phyloP scores from a whole-genome alignment of 2,329 filamentous ascomycete species.

The Gyromitra esculenta region DNA sequence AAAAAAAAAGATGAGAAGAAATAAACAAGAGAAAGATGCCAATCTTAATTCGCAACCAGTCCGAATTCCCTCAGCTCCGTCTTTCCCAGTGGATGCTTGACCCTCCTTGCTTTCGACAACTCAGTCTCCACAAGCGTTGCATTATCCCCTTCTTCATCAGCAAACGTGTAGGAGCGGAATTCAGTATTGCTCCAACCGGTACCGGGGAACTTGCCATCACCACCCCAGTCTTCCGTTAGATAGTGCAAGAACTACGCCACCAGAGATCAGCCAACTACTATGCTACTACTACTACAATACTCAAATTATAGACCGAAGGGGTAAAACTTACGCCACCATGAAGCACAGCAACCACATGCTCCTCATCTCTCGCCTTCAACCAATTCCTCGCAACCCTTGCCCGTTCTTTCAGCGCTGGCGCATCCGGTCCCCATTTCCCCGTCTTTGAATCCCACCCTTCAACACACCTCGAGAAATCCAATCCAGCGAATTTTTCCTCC shows the following conservation, averaged over 20 bases:
- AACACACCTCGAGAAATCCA: slow-evolving; percentile 56
- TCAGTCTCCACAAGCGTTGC: slow-evolving; percentile 53
- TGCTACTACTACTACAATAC: not conserved
- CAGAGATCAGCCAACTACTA: slow-evolving; percentile 3
- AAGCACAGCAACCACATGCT: slow-evolving; percentile 58
- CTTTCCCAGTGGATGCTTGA: slow-evolving; percentile 40
- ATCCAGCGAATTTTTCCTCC: slow-evolving; percentile 57
- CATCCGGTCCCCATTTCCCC: slow-evolving; percentile 57
- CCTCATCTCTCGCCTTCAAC: slow-evolving; percentile 57
- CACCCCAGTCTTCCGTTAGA: slow-evolving; percentile 56
- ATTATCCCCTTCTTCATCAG: slow-evolving; percentile 37
- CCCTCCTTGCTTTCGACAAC: slow-evolving; percentile 49
- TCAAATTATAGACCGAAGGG: no score
- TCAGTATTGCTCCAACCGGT: slow-evolving; percentile 57
- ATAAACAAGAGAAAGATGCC: not conserved
- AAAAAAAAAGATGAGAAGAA: not conserved
- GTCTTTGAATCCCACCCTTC: slow-evolving; percentile 58
- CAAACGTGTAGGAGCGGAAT: slow-evolving; percentile 55
- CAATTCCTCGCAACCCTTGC: slow-evolving; percentile 57
- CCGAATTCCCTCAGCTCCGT: slow-evolving; percentile 49
- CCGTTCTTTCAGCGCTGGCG: slow-evolving; percentile 54
- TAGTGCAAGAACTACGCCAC: slow-evolving; percentile 55
- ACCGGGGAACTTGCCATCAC: slow-evolving; percentile 36
- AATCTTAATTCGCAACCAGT: slow-evolving; percentile 9
- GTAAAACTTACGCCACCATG: slow-evolving; percentile 58